phyloP scores from a whole-genome alignment of 2,329 filamentous ascomycete species.

The Malbranchea cinnamomea region DNA sequence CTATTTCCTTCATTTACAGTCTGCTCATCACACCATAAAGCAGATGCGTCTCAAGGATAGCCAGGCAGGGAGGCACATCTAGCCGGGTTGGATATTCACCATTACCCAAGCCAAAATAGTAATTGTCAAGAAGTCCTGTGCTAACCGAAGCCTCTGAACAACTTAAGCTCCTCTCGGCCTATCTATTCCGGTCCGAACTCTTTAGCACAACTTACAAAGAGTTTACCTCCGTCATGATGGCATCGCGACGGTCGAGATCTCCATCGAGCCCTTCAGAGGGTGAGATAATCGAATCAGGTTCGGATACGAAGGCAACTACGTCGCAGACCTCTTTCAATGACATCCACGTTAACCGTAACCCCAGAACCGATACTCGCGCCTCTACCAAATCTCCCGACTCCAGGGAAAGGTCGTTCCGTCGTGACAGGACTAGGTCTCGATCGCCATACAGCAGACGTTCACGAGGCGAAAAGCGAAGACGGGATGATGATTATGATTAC shows the following conservation, averaged over 20 bases:
- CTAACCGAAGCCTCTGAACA: slow-evolving; percentile 19
- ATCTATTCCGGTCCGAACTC: slow-evolving; percentile 3
- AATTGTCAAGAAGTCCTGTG: slow-evolving; percentile 10
- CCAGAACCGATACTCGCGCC: slow-evolving; percentile 52
- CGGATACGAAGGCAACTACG: slow-evolving; percentile 71
- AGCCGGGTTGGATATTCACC: slow-evolving; percentile 14
- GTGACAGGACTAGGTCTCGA: slow-evolving; percentile 39
- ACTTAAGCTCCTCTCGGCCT: slow-evolving; percentile 8
- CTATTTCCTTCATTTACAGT: not conserved
- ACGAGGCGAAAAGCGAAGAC: slow-evolving; percentile 28
- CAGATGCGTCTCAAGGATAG: not conserved
- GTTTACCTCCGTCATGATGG: slow-evolving; percentile 24
- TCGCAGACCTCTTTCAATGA: slow-evolving; percentile 58
- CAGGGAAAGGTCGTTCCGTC: slow-evolving; percentile 42
- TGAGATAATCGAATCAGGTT: slow-evolving; percentile 65
- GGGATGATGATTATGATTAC: slow-evolving; percentile 24
- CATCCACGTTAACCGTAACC: slow-evolving; percentile 80
- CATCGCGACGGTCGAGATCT: slow-evolving; percentile 34
- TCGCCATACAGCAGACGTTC: slow-evolving; percentile 25
- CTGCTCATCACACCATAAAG: too few species aligned
- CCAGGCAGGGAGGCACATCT: slow-evolving; percentile 8
- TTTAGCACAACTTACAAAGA: not conserved
- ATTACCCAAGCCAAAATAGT: slow-evolving; percentile 8
- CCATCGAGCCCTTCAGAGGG: slow-evolving; percentile 65
- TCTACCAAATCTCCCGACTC: slow-evolving; percentile 36